phyloP scores from a whole-genome alignment of 1,284 basidiomycete species.

The Heterobasidion occidentale region DNA sequence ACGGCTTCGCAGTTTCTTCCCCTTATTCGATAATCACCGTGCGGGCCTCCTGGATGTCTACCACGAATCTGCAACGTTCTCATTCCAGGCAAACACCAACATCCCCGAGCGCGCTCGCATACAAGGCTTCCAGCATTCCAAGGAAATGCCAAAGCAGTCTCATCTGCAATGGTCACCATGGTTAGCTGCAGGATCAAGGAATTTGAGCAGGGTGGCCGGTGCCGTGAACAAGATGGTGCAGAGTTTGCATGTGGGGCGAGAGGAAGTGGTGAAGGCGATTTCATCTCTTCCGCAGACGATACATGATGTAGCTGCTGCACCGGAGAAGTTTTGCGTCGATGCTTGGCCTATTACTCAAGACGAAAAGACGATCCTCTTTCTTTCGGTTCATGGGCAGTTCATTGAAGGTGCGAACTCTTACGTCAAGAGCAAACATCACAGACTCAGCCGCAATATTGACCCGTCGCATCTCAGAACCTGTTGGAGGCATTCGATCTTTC shows the following conservation, averaged over 20 bases:
- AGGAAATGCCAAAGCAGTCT: constrained; percentile 72
- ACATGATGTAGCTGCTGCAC: constrained; percentile 67
- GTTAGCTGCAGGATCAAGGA: constrained; percentile 58
- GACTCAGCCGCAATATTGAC: constrained; percentile 2
- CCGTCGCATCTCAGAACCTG: constrained; percentile 31
- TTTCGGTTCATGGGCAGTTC: constrained; percentile 90
- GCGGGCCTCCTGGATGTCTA: constrained; percentile 68
- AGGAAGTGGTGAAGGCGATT: constrained; percentile 58
- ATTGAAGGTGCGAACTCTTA: constrained; percentile 61
- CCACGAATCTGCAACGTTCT: constrained; percentile 81
- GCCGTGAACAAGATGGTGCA: constrained; percentile 57
- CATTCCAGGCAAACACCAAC: constrained; percentile 75
- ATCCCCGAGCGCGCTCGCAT: constrained; percentile 69
- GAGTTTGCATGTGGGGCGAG: constrained; percentile 69
- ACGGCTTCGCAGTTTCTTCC: constrained; percentile 60
- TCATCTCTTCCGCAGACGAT: constrained; percentile 66
- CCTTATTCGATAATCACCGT: constrained; percentile 76
- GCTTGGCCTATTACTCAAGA: constrained; percentile 73
- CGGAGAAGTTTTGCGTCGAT: constrained; percentile 86
- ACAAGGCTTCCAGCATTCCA: constrained; percentile 53
- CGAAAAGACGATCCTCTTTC: constrained; percentile 58
- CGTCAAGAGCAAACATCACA: background rate
- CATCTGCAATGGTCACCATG: constrained; percentile 72
- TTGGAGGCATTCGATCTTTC: constrained; percentile 80
- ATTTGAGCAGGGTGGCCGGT: constrained; percentile 61